These are phyloP conservation scores for Auriscalpium microsporum DNA, from an alignment of 768 basidiomycete species.

Conservation along the genomic window DNA sequence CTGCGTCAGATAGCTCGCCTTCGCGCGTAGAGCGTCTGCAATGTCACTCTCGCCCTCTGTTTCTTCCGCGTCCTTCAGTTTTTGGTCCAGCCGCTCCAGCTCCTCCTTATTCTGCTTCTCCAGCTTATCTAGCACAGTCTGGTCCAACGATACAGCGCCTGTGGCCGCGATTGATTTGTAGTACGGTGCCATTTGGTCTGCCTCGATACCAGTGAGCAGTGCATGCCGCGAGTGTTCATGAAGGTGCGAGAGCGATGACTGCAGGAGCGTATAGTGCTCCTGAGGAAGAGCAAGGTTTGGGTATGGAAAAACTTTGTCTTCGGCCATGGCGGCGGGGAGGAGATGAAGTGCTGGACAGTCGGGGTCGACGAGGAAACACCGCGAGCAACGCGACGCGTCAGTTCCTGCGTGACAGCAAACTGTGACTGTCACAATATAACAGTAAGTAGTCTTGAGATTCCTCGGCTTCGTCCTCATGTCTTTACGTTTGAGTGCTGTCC, in stretches of 20 bases:
- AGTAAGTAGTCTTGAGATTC: not conserved
- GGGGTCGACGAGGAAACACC: not conserved
- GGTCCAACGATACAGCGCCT: slow-evolving; percentile 41
- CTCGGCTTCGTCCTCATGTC: not conserved
- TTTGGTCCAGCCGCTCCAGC: slow-evolving; percentile 65
- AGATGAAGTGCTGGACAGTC: no score
- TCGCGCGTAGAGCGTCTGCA: slow-evolving; percentile 74
- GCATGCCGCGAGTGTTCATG: slow-evolving; percentile 59
- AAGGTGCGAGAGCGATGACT: slow-evolving; percentile 47
- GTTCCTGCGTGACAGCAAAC: slow-evolving; percentile 7
- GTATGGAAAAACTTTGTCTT: slow-evolving; percentile 76
- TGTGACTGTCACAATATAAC: not conserved
- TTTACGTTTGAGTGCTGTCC: not conserved
- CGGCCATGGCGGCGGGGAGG: slow-evolving; percentile 48
- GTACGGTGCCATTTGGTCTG: slow-evolving; percentile 88
- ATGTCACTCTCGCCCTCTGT: slow-evolving; percentile 93
- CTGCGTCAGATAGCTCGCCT: slow-evolving; percentile 77
- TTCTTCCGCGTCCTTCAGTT: slow-evolving; percentile 79
- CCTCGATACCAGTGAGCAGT: slow-evolving; percentile 66
- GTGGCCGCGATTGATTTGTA: slow-evolving; percentile 51
- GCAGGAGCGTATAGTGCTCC: slow-evolving; percentile 65
- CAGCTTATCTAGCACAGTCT: slow-evolving; percentile 45
- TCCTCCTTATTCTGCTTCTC: slow-evolving; percentile 65
- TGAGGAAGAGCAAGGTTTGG: slow-evolving; percentile 82
- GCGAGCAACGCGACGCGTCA: slow-evolving; percentile 26